Base-by-base conservation (phyloP, 2,329 filamentous ascomycete species). In the Penicillium hesseltinei region DNA sequence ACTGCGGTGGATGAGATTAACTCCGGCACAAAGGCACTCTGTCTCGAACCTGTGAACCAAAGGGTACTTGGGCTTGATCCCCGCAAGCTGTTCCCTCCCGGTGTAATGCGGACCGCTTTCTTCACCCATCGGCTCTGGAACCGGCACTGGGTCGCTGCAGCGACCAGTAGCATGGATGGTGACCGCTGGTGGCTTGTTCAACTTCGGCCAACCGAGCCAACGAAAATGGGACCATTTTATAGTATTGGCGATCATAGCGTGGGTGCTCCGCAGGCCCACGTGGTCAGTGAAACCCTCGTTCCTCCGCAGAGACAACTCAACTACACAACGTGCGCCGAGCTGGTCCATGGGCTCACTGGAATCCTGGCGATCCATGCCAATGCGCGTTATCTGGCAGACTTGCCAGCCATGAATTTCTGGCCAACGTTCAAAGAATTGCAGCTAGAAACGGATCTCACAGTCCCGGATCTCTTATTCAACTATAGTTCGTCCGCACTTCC, bases 131-230 rank as follows among this genome's bases (percentile, higher is more conserved):
- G 50, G 17, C 49, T 60, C 61, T 84, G 82, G 66, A 87, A 86
- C 66, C 79, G 79, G 57, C 85, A 84, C n/a, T 96, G 92, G 90
- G 81, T 87, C 61, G 77, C 95, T 39, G 86, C 87, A 62, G 82
- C 89, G 45, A 85, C 86, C 51, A 81, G 91, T 70, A 87, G 88
- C 69, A 80, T 89, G 68, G 81, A 82, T 67, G 90, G 90, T 52
- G 90, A 94, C 69, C 82, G 82, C 60, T 96, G 90, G 90, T 92
- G 88, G 86, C 77, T 92, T 58, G 78, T 91, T 27, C 72, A 73
- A 58, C 57, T 74, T 62, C 65, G 59, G 44, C 57, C 66, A 29
- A 43, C 63, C 25, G 49, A 64, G 19, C 36, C 64, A 36, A 40
- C 60, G 40, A 59, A 62, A 39, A 44, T 42, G 9, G 39, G 23